Evolutionary conservation across 2,329 filamentous ascomycete species (phyloP).

Genomic region (Pezicula neosporulosa): DNA sequence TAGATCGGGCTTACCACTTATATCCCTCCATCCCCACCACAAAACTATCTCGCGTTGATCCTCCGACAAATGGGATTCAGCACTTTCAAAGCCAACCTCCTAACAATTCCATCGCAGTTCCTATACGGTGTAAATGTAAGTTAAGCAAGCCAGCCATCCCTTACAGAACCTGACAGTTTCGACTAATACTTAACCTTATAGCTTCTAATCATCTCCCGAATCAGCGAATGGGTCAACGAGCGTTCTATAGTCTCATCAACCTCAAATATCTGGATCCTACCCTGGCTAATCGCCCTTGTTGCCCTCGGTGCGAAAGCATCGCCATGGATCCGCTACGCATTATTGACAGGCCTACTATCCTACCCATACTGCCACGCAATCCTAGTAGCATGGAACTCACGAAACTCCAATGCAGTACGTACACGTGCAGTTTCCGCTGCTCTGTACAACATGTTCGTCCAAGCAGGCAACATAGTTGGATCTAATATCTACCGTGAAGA

Average conservation of each 20-base stretch:
- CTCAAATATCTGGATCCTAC: conserved; percentile 33
- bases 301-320: background rate
- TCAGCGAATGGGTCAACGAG: conserved; percentile 36
- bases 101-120: conserved; percentile 46
- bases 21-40: background rate
- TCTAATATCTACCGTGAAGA: conserved; percentile 36
- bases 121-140: background rate
- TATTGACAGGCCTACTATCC: background rate
- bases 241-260: conserved; percentile 29
- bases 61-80: conserved; percentile 2
- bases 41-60: conserved; percentile 2
- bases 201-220: conserved; percentile 30
- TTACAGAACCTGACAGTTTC: conserved; percentile 38
- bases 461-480: conserved; percentile 36
- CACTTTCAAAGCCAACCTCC: conserved; percentile 53
- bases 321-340: background rate
- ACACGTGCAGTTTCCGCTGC: conserved; percentile 60
- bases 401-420: conserved; percentile 59
- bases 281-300: conserved; percentile 27
- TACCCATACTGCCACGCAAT: conserved; percentile 34
- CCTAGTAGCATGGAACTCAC: conserved; percentile 44
- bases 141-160: conserved; percentile 15
- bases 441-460: conserved; percentile 56
- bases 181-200: conserved; percentile 35
- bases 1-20: conserved; percentile 19